Percentiles rank a stretch among this genome's conserved stretches.
phyloP scores from a whole-genome alignment of 1,284 basidiomycete species.

The Amylostereum areolatum region DNA sequence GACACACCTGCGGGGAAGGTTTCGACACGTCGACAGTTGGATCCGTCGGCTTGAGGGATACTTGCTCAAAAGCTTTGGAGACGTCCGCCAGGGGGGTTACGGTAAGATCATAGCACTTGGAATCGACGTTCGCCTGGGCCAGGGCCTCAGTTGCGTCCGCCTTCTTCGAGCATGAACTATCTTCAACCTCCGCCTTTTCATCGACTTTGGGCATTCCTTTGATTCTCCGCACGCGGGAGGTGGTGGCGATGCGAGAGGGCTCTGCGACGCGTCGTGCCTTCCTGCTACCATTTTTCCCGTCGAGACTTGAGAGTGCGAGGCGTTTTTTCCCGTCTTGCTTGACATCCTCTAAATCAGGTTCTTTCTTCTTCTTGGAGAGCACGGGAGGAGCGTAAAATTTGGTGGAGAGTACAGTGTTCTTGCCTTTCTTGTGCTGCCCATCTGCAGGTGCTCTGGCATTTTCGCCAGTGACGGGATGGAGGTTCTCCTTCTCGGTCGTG shows the following conservation, averaged over 20 bases:
- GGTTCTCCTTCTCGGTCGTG: slow-evolving; percentile 66
- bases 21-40: neutral
- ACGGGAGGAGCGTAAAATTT: slow-evolving; percentile 37
- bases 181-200: slow-evolving; percentile 30
- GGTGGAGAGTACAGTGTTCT: slow-evolving; percentile 49
- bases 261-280: slow-evolving; percentile 22
- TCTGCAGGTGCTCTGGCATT: slow-evolving; percentile 34
- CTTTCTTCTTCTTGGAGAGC: slow-evolving; percentile 39
- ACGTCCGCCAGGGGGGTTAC: slow-evolving; percentile 14
- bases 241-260: neutral
- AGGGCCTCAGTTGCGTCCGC: slow-evolving; percentile 10
- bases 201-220: slow-evolving; percentile 35
- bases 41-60: slow-evolving; percentile 7
- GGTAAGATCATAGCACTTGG: slow-evolving; percentile 16
- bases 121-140: slow-evolving; percentile 20
- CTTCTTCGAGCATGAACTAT: slow-evolving; percentile 1
- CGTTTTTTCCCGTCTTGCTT: slow-evolving; percentile 49
- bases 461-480: slow-evolving; percentile 65
- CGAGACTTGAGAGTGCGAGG: slow-evolving; percentile 32
- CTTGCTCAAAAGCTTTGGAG: slow-evolving; percentile 38
- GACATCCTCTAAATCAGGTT: slow-evolving; percentile 6
- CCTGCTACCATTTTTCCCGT: slow-evolving; percentile 23
- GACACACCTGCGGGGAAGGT: no score
- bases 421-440: slow-evolving; percentile 52
- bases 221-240: slow-evolving; percentile 15